Base-by-base conservation (phyloP, 345 rosid species). In the Streptanthus diversifolius region DNA sequence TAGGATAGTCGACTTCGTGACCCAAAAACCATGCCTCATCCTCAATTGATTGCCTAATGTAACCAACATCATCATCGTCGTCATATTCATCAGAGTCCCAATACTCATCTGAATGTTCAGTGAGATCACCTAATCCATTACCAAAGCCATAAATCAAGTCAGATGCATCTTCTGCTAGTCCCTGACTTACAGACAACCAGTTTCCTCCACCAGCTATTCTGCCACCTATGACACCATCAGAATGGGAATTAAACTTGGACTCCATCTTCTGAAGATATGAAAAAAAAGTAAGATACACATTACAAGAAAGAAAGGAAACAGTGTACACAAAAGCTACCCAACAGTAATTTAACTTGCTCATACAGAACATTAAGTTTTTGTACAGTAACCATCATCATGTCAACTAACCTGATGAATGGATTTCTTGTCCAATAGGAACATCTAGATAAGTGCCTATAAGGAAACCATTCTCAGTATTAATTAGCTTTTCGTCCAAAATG, bases 81-180 rank as follows among this genome's bases (percentile, higher is more conserved):
- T 93, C 98, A 63, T 93, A 93, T 67, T 93, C 96, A 76, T 93
- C 98, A 44, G 98, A 93, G 77, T 93, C 98, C 98, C 98, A 93
- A 75, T 85, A 93, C 52, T 91, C 97, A 55, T 93, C 87, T 30
- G 90, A 84, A 66, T 89, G 90, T 75, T 89, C 97, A 68, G 84
- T 63, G 52, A 91, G 84, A 80, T 88, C 97, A 80, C 89, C 87
- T 61, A 87, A 76, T 72, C 92, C 98, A 83, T 93, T 89, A 66
- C 95, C 96, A 85, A 93, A 89, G 73, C 98, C 96, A 58, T 91
- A 91, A 77, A 91, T 88, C 68, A 93, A 72, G 86, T 89, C 98
- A 79, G 95, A 89, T 59, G 97, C 73, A 82, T 93, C 98, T 82
- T 93, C 98, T 24, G 96, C 77, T 69, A 93, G 91, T 71, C 98